Base-by-base conservation (phyloP, 2,329 filamentous ascomycete species). In the Beauveria sp. region DNA sequence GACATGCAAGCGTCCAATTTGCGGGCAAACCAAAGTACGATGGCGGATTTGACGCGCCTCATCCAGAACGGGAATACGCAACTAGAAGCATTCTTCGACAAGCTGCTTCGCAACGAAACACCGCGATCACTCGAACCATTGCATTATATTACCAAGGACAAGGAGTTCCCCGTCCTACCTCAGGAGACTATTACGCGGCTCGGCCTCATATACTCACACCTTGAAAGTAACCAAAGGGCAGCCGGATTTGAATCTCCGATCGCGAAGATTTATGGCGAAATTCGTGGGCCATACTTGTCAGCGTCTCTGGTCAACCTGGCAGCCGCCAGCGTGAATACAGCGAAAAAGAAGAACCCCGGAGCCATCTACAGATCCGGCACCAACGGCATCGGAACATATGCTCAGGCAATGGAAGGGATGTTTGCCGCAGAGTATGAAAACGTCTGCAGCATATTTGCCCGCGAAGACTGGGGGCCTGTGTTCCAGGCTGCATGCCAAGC, bases 1-100 rank as follows among this genome's bases (percentile, higher is more conserved):
- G 90, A 96, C 65, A 88, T 99, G 77, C 90, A 89, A 72, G 83
- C 89, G 3, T 93, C 93, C n/a, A 97, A 97, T 67, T 78, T 99
- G 57, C 87, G 91, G 62, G 90, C 93, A 10, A 98, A 97, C 64
- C 93, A 98, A 72, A 88, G 93, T 73, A 92, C 92, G 2, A 90
- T 95, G 62, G 79, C 85, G 50, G 92, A 97, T 64, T 83, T 96
- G 60, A 88, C 85, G 60, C 83, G 86, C 10, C 80, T 99, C 42
- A 80, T 97, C 63, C 89, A 88, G 68, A 84, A 86, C 5, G 95
- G 92, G 26, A 92, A 89, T 66, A 84, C 85, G 14, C 91, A 96
- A 72, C 80, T 99, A 38, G 92, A 98, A 74, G 86, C 86, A 61
- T 83, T 93, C 60, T 96, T 97, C 71, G 85, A 92, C 65, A 87